These are phyloP conservation scores for Exsudoporus frostii DNA, from an alignment of 768 basidiomycete species.

Conservation along the genomic window DNA sequence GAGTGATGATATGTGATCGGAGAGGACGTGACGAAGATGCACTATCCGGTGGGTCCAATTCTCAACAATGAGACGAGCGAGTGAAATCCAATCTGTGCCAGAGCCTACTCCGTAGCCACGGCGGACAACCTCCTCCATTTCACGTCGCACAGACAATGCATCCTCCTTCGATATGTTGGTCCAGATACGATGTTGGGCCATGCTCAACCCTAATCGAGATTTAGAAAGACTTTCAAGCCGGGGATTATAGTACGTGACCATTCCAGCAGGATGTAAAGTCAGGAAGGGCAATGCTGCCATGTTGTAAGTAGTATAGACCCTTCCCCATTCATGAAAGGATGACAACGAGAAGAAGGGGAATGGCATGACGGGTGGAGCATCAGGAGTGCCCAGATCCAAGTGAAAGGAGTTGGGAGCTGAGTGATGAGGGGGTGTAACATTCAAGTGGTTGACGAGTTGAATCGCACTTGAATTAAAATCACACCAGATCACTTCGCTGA, in stretches of 20 bases:
- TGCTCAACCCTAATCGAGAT: not conserved
- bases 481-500: slow-evolving; percentile 7
- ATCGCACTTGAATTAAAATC: slow-evolving; percentile 3
- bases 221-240: not conserved
- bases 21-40: not conserved
- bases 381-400: slow-evolving; percentile 1
- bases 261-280: slow-evolving; percentile 2
- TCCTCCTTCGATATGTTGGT: slow-evolving; percentile 1
- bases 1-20: not conserved
- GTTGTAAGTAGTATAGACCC: not conserved
- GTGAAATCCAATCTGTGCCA: slow-evolving; percentile 1
- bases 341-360: slow-evolving; percentile 6
- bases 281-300: slow-evolving; percentile 1
- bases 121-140: not conserved
- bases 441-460: slow-evolving; percentile 1
- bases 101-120: slow-evolving; percentile 1
- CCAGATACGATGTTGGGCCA: slow-evolving; percentile 6
- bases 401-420: not conserved
- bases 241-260: slow-evolving; percentile 4
- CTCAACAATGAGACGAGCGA: slow-evolving; percentile 2
- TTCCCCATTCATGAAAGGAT: slow-evolving; percentile 3
- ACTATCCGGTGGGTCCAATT: slow-evolving; percentile 2
- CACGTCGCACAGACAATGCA: slow-evolving; percentile 1
- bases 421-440: slow-evolving; percentile 1
- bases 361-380: not conserved